A percentile compares a stretch with the other conserved stretches of the same genome.
Evolutionary conservation across 495 filamentous ascomycete species (phyloP).

Genomic region (Aspergillus coremiiformis): DNA sequence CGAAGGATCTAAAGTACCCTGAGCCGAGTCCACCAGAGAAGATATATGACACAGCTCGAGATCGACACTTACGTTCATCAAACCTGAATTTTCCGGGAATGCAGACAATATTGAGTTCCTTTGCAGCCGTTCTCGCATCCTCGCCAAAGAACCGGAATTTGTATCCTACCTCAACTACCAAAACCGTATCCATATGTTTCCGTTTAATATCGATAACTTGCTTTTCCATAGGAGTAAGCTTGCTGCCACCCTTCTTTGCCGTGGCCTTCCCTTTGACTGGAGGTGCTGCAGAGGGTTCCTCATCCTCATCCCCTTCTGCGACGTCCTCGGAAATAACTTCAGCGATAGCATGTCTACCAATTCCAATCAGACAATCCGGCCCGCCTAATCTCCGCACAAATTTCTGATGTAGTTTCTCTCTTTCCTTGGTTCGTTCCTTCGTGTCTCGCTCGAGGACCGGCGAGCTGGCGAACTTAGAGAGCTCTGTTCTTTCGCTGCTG

Average conservation of each 20-base stretch:
- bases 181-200: slow-evolving; percentile 78
- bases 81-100: slow-evolving; percentile 93
- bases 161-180: slow-evolving; percentile 93
- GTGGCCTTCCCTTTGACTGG: slow-evolving; percentile 47
- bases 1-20: slow-evolving; percentile 52
- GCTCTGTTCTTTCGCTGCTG: slow-evolving; percentile 32
- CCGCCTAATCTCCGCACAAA: slow-evolving; percentile 87
- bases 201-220: slow-evolving; percentile 91
- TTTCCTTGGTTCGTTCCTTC: slow-evolving; percentile 34
- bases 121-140: slow-evolving; percentile 83
- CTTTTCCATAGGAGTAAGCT: slow-evolving; percentile 90
- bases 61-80: slow-evolving; percentile 63
- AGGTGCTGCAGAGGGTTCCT: slow-evolving; percentile 40
- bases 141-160: slow-evolving; percentile 99
- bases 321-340: slow-evolving; percentile 48
- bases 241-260: slow-evolving; percentile 58
- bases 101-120: slow-evolving; percentile 90
- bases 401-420: slow-evolving; percentile 68
- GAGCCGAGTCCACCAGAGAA: not conserved
- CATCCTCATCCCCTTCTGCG: slow-evolving; percentile 48
- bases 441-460: slow-evolving; percentile 12
- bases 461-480: slow-evolving; percentile 37
- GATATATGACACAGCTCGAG: not conserved
- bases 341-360: slow-evolving; percentile 50
- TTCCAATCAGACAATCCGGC: slow-evolving; percentile 67